phyloP scores from a whole-genome alignment of 2,329 filamentous ascomycete species.

The Simplicillium aogashimaense region DNA sequence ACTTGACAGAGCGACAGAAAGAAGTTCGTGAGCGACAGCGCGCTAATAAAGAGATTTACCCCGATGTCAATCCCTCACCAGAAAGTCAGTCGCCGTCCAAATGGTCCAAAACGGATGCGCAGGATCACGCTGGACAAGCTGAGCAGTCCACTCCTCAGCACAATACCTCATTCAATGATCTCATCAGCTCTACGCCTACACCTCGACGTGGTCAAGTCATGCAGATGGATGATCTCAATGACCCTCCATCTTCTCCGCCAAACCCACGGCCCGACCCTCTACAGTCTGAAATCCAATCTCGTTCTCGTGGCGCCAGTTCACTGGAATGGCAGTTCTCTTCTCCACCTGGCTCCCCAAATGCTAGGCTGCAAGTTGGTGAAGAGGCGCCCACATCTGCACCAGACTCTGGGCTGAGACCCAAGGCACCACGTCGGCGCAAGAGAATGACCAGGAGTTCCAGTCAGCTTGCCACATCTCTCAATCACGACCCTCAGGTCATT shows the following conservation, averaged over 20 bases:
- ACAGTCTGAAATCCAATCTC: constrained; percentile 39
- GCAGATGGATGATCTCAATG: constrained; percentile 38
- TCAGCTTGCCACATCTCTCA: not conserved
- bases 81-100: constrained; percentile 4
- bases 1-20: constrained; percentile 68
- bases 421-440: constrained; percentile 1
- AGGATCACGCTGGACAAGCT: constrained; percentile 7
- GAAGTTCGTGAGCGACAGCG: constrained; percentile 68
- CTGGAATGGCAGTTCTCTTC: constrained; percentile 47
- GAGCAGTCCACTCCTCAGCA: constrained; percentile 36
- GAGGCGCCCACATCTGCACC: not conserved
- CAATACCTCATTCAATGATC: constrained; percentile 34
- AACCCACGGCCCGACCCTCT: constrained; percentile 43
- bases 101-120: constrained; percentile 4
- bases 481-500: constrained; percentile 3
- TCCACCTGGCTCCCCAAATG: constrained; percentile 40
- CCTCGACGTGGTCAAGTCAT: constrained; percentile 44
- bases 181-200: constrained; percentile 50
- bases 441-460: constrained; percentile 6
- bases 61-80: constrained; percentile 39
- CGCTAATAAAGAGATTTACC: constrained; percentile 56
- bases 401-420: not conserved
- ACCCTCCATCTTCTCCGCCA: constrained; percentile 49
- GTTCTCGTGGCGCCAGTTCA: constrained; percentile 24
- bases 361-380: not conserved